Conservation (phyloP, 805 yeast species). For the Brettanomyces bruxellensis region DNA sequence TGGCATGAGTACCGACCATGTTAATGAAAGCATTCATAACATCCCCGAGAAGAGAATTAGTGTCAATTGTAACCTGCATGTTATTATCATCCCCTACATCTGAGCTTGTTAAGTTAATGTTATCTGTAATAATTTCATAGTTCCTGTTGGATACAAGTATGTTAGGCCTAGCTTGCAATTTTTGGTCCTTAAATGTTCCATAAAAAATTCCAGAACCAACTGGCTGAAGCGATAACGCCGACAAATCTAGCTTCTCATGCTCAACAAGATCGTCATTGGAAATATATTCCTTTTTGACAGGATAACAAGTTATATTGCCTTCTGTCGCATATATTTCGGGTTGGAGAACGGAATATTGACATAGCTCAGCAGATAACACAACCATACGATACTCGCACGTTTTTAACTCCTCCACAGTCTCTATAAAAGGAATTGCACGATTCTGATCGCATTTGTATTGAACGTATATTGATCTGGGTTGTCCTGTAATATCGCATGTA, state of each 20-base stretch:
- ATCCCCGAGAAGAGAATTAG: neutral
- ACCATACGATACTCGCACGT: slow-evolving; percentile 22
- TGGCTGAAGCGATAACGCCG: neutral
- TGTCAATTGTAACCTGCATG: neutral
- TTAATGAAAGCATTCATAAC: slow-evolving; percentile 5
- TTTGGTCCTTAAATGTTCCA: slow-evolving; percentile 1
- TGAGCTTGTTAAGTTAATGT: neutral
- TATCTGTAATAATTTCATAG: neutral
- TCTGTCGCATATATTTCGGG: slow-evolving; percentile 5
- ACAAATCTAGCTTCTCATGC: slow-evolving; percentile 1
- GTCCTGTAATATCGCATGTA: slow-evolving; percentile 25
- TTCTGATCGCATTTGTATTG: slow-evolving; percentile 20
- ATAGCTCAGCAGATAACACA: slow-evolving; percentile 14
- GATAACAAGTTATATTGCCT: slow-evolving; percentile 14
- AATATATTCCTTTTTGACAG: neutral
- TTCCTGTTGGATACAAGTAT: slow-evolving; percentile 1
- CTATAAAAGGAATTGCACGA: slow-evolving; percentile 10
- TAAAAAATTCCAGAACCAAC: slow-evolving; percentile 1
- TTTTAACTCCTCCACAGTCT: slow-evolving; percentile 18
- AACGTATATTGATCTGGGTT: slow-evolving; percentile 19
- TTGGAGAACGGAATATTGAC: slow-evolving; percentile 14
- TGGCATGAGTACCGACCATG: neutral
- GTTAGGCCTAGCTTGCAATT: neutral
- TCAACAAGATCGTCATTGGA: neutral
- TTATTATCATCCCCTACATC: neutral